These are phyloP conservation scores for Primulina eburnea DNA, from an alignment of 257 asterid species.

Conservation along the genomic window DNA sequence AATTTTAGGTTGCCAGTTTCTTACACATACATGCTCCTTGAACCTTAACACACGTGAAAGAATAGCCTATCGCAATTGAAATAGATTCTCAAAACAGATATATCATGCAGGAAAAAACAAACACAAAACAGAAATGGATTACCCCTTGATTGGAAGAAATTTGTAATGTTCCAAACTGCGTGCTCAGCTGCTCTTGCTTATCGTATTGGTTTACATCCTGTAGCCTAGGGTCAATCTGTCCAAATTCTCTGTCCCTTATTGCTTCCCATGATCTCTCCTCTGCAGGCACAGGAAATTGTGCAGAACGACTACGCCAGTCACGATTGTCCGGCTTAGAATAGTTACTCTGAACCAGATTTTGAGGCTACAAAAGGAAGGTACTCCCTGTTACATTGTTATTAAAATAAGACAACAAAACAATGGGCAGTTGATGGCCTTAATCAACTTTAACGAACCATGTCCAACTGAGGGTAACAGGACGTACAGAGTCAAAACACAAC, in stretches of 20 bases:
- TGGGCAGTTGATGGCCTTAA: background rate
- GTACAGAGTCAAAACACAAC: slow-evolving; percentile 1
- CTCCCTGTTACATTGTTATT: background rate
- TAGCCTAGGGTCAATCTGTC: slow-evolving; percentile 42
- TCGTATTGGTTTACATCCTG: slow-evolving; percentile 45
- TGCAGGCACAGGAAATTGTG: slow-evolving; percentile 34
- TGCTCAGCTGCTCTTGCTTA: slow-evolving; percentile 43
- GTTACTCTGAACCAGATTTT: slow-evolving; percentile 44
- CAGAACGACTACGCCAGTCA: slow-evolving; percentile 56
- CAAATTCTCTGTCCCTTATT: slow-evolving; percentile 52
- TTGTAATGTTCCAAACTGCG: slow-evolving; percentile 51
- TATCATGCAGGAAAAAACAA: slow-evolving; percentile 4
- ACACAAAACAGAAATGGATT: slow-evolving; percentile 13
- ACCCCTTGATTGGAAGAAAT: slow-evolving; percentile 54
- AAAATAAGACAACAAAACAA: background rate
- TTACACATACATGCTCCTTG: slow-evolving; percentile 5
- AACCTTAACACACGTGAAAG: background rate
- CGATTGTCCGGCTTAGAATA: slow-evolving; percentile 63
- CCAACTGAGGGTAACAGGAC: background rate
- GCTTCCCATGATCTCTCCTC: slow-evolving; percentile 57
- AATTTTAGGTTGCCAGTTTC: background rate
- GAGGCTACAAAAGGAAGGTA: slow-evolving; percentile 21
- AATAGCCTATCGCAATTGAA: slow-evolving; percentile 2
- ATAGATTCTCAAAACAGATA: background rate
- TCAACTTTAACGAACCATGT: slow-evolving; percentile 2